Percentiles rank a stretch among this genome's conserved stretches.
Conservation (phyloP, 2,329 filamentous ascomycete species). For the Remersonia thermophila region DNA sequence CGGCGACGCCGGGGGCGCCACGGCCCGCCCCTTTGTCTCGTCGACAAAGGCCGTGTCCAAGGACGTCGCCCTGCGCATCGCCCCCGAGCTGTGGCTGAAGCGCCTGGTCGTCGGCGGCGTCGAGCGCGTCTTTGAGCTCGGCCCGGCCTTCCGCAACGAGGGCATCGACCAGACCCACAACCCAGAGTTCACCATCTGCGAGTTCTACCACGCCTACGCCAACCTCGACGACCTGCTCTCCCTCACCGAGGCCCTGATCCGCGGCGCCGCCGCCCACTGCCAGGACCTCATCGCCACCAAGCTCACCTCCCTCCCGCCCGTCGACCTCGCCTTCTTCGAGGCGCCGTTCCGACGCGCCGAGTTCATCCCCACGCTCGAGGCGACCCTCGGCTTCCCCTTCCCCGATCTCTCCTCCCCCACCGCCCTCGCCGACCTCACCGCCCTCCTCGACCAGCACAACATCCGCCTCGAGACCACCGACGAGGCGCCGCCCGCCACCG, state of each 20-base stretch:
- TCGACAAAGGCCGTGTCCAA: slow-evolving; percentile 58
- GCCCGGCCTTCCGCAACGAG: slow-evolving; percentile 86
- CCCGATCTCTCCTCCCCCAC: slow-evolving; percentile 46
- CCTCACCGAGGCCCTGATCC: slow-evolving; percentile 62
- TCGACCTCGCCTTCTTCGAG: slow-evolving; percentile 36
- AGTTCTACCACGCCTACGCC: slow-evolving; percentile 85
- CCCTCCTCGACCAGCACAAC: slow-evolving; percentile 24
- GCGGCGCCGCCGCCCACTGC: slow-evolving; percentile 42
- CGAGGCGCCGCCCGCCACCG: slow-evolving; percentile 40
- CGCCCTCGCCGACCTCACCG: slow-evolving; percentile 39
- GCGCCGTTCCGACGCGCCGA: slow-evolving; percentile 55
- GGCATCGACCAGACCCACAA: slow-evolving; percentile 86
- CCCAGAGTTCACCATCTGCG: slow-evolving; percentile 93
- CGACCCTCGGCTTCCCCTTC: slow-evolving; percentile 49
- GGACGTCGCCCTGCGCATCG: slow-evolving; percentile 69
- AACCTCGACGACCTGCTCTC: slow-evolving; percentile 62
- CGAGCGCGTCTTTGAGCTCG: slow-evolving; percentile 84
- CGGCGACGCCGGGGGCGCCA: slow-evolving; percentile 71
- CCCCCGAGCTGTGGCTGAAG: slow-evolving; percentile 92
- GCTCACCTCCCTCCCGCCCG: slow-evolving; percentile 33
- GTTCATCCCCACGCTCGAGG: slow-evolving; percentile 71
- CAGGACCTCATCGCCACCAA: slow-evolving; percentile 31
- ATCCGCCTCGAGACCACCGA: slow-evolving; percentile 40
- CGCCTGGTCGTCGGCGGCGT: slow-evolving; percentile 80
- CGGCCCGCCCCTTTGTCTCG: slow-evolving; percentile 74